Evolutionary conservation across 2,329 filamentous ascomycete species (phyloP).

Genomic region (Alternaria sp.): DNA sequence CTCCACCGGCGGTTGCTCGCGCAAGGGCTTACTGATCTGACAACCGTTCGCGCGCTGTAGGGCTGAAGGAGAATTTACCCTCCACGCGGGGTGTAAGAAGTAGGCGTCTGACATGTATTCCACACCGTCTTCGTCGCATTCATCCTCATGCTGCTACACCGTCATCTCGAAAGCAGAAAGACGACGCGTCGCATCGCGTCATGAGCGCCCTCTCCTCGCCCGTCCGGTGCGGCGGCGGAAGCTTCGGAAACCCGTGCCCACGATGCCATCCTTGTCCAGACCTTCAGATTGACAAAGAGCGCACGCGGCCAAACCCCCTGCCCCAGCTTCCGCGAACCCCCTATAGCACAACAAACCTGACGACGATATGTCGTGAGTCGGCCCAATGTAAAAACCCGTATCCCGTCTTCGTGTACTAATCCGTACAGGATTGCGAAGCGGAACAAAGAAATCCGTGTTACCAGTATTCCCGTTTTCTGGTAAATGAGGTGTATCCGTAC

Average conservation of each 20-base stretch:
- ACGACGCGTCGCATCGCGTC: neutral
- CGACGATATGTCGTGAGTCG: neutral
- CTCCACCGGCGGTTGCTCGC: slow-evolving; percentile 29
- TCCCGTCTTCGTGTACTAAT: neutral
- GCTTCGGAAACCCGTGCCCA: neutral
- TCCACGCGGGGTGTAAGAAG: slow-evolving; percentile 20
- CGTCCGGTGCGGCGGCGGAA: neutral
- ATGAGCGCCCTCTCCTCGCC: neutral
- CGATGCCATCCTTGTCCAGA: neutral
- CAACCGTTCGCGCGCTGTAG: slow-evolving; percentile 20
- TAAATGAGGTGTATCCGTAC: neutral
- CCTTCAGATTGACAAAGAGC: neutral
- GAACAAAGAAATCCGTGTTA: neutral
- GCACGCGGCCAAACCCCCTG: neutral
- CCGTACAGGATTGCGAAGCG: neutral
- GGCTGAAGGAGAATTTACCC: slow-evolving; percentile 18
- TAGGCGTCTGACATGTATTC: neutral
- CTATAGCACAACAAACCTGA: neutral
- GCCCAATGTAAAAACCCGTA: neutral
- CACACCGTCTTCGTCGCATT: neutral
- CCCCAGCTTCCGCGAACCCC: neutral
- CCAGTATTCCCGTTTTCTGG: neutral
- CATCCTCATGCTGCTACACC: neutral
- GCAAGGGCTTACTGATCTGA: slow-evolving; percentile 36
- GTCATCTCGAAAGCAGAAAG: neutral